A percentile compares a stretch with the other conserved stretches of the same genome.
phyloP scores from a whole-genome alignment of 148 eudicot genomes.

The Rhododendron kiyosumense region DNA sequence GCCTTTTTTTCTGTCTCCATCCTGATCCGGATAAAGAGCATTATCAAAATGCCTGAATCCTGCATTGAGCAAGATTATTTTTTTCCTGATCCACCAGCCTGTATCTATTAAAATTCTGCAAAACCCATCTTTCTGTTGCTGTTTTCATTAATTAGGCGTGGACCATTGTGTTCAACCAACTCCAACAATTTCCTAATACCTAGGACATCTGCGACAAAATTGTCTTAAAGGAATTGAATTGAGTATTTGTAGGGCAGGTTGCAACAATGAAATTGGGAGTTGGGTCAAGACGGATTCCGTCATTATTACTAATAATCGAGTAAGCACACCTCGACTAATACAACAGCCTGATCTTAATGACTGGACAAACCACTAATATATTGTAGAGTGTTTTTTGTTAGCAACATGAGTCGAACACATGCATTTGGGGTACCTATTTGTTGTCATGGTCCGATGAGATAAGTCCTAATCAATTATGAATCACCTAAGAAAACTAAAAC shows the following conservation, averaged over 20 bases:
- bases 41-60: not conserved
- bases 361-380: too few relatives aligned
- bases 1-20: not conserved
- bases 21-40: not conserved
- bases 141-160: not conserved
- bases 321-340: not conserved
- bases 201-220: not conserved
- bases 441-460: not conserved
- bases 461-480: not conserved
- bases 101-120: not conserved
- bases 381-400: too few relatives aligned
- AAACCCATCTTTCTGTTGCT: not conserved
- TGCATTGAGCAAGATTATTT: not conserved
- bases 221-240: not conserved
- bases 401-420: not conserved
- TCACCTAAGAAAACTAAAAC: too few relatives aligned
- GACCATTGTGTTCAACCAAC: not conserved
- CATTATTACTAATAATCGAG: not conserved
- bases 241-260: slow-evolving; percentile 1
- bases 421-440: not conserved
- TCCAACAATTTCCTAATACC: not conserved
- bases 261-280: not conserved
- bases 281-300: not conserved
- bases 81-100: not conserved
- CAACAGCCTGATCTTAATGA: not conserved